Percentiles rank a stretch among this genome's conserved stretches.
Conservation (phyloP, 2,329 filamentous ascomycete genomes). For the Penicillium sp. region DNA sequence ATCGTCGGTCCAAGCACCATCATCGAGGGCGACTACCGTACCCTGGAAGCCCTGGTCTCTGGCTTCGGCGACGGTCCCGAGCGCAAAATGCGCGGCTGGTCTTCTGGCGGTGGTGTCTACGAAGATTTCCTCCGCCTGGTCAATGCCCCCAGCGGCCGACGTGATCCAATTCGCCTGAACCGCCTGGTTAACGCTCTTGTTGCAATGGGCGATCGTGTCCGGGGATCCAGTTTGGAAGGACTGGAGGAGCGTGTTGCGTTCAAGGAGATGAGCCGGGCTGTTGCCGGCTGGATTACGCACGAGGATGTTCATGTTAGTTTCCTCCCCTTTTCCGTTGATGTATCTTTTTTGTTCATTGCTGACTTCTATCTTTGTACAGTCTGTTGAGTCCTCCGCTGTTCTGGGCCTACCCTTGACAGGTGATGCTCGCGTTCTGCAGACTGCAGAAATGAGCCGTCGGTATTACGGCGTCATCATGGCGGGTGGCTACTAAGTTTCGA, state of each 20-base stretch:
- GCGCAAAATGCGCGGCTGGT: slow-evolving; percentile 62
- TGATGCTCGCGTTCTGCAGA: slow-evolving; percentile 62
- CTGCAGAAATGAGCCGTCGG: slow-evolving; percentile 58
- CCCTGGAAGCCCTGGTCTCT: slow-evolving; percentile 58
- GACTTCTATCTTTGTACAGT: slow-evolving; percentile 15
- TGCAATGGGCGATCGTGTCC: slow-evolving; percentile 33
- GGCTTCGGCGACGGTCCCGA: slow-evolving; percentile 59
- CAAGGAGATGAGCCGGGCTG: slow-evolving; percentile 68
- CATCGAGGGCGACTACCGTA: slow-evolving; percentile 69
- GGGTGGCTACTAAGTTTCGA: slow-evolving; percentile 28
- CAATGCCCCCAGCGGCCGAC: slow-evolving; percentile 31
- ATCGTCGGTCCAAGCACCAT: slow-evolving; percentile 74
- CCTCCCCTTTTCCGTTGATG: not conserved
- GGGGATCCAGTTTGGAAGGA: slow-evolving; percentile 45
- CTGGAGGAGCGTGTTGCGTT: slow-evolving; percentile 62
- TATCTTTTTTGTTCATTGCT: slow-evolving; percentile 1
- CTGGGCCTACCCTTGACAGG: slow-evolving; percentile 52
- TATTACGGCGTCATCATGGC: slow-evolving; percentile 61
- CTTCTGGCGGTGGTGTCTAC: slow-evolving; percentile 71
- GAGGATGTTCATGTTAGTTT: slow-evolving; percentile 52
- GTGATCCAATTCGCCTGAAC: slow-evolving; percentile 36
- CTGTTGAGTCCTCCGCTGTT: slow-evolving; percentile 31
- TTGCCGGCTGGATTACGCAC: slow-evolving; percentile 58
- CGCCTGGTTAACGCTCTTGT: slow-evolving; percentile 43
- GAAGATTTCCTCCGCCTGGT: slow-evolving; percentile 51